Base-by-base conservation (phyloP, 2,329 filamentous ascomycete species). In the Exophiala sp. region DNA sequence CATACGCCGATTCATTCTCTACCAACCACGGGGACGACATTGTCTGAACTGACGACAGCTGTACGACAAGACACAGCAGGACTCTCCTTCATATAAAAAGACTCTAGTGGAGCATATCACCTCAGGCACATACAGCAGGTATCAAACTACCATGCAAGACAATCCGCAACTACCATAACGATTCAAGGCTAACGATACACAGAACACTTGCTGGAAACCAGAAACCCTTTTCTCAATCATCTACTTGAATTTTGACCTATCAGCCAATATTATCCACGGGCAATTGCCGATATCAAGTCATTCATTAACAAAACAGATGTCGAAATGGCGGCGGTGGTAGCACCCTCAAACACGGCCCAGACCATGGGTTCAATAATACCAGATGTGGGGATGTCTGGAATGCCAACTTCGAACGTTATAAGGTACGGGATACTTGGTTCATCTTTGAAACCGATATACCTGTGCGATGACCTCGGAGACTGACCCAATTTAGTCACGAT, bases 211-310 rank as follows among this genome's bases (percentile, higher is more conserved):
- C 50, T 36, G n/a, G 36, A 44, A 48, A 41, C 40, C 41, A 10
- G 36, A 44, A 48, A 41, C 40, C 41, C 21, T 44, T 12, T 44
- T 52, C 47, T 51, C 45, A 34, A 55, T 57, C 38, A 48, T 57
- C 54, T 48, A 14, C 44, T 55, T 53, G 36, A 50, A 40, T 47
- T 45, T 47, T 52, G 42, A 48, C 40, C 44, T 29, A 47, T 46
- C 43, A 47, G 39, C 41, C 54, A 40, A 45, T 52, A 35, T 33
- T 52, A 29, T n/a, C 35, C 5, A 41, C 36, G 18, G 41, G 16
- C 46, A 10, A 39, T 51, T 33, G 50, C 48, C 57, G 55, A 55
- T 60, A 60, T 60, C 57, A 57, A 55, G 39, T 50, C 51, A 34
- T 42, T 60, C 51, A 32, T 51, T 50, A 47, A 11, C 48, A 4